These are phyloP conservation scores for Pneumocystis wakefieldiae DNA, from an alignment of 1,139 yeast genomes.

Conservation along the genomic window DNA sequence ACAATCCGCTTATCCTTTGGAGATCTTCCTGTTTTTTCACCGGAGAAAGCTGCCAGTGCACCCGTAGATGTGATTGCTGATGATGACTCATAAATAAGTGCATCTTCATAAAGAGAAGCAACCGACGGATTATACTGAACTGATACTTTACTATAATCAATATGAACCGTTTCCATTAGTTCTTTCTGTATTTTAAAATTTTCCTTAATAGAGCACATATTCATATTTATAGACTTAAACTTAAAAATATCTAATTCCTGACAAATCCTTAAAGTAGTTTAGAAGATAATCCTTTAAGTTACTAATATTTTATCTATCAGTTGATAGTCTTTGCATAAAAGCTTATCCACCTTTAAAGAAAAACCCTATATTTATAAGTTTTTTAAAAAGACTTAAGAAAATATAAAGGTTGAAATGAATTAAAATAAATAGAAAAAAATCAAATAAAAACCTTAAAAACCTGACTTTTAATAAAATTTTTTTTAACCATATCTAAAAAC, in stretches of 20 bases:
- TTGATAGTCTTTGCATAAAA: no score
- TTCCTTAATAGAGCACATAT: not conserved
- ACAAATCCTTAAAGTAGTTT: no score
- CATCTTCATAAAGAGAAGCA: constrained; percentile 89
- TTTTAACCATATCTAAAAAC: no score
- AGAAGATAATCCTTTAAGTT: no score
- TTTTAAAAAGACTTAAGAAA: no score
- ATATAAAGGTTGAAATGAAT: no score
- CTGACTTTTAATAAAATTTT: no score
- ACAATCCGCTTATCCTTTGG: constrained; percentile 98
- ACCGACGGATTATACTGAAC: constrained; percentile 83
- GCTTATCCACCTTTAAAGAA: no score
- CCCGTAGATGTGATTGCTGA: constrained; percentile 90
- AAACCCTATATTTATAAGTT: no score
- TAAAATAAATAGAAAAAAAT: no score
- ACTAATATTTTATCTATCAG: no score
- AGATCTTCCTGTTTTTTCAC: constrained; percentile 93
- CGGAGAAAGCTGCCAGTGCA: constrained; percentile 90
- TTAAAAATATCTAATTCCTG: not conserved
- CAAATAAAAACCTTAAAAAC: no score
- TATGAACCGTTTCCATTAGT: constrained; percentile 26
- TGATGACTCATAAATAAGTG: constrained; percentile 65
- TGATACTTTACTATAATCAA: constrained; percentile 28
- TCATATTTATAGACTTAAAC: not conserved
- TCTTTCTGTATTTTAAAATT: constrained; percentile 5